These are phyloP conservation scores for Boletellus emodensis DNA, from an alignment of 768 basidiomycete genomes.

Conservation along the genomic window DNA sequence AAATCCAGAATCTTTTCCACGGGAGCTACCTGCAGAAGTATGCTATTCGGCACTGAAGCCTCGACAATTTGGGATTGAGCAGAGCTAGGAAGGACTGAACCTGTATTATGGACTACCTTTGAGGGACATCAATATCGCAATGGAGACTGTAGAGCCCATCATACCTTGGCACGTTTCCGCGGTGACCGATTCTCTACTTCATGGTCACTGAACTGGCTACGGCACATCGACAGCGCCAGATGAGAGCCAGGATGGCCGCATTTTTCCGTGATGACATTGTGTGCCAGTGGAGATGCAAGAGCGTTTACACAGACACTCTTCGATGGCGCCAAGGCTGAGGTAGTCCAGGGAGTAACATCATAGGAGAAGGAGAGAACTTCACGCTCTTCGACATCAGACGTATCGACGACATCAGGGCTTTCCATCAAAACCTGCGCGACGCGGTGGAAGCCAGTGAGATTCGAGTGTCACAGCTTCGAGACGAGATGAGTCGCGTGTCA, in stretches of 20 bases:
- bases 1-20: neutral
- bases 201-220: slow-evolving; percentile 3
- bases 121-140: slow-evolving; percentile 9
- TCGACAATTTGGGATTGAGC: neutral
- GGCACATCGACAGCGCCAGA: neutral
- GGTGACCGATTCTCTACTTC: slow-evolving; percentile 26
- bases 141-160: neutral
- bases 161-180: slow-evolving; percentile 37
- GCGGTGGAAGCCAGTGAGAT: neutral
- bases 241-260: neutral
- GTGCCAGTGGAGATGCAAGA: slow-evolving; percentile 1
- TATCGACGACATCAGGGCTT: slow-evolving; percentile 48
- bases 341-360: neutral
- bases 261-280: neutral
- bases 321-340: neutral
- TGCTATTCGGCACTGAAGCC: neutral
- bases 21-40: neutral
- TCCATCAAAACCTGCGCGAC: slow-evolving; percentile 14
- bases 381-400: slow-evolving; percentile 61
- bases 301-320: neutral
- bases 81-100: neutral
- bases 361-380: slow-evolving; percentile 35
- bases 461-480: no score
- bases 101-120: slow-evolving; percentile 18
- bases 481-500: slow-evolving; percentile 7